Conservation (phyloP, 2,329 filamentous ascomycete genomes). For the Elsinoe batatas region DNA sequence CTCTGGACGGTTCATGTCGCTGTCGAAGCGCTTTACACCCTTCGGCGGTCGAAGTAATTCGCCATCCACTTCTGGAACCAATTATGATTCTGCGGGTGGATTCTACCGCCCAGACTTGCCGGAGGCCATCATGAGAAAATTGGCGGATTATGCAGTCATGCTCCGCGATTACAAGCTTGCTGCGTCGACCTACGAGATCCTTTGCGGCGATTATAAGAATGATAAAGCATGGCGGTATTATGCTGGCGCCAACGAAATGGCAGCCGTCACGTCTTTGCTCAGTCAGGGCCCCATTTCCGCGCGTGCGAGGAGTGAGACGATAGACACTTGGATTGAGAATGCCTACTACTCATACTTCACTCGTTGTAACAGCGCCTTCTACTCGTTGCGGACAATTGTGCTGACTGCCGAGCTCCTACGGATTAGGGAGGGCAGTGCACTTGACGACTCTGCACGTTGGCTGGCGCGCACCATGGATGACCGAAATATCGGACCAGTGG, state of each 20-base stretch:
- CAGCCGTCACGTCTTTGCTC: slow-evolving; percentile 71
- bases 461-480: slow-evolving; percentile 70
- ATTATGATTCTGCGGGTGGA: slow-evolving; percentile 67
- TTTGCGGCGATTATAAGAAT: slow-evolving; percentile 80
- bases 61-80: slow-evolving; percentile 46
- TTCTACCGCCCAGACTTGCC: slow-evolving; percentile 77
- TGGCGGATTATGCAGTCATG: slow-evolving; percentile 96
- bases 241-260: slow-evolving; percentile 92
- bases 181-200: slow-evolving; percentile 80
- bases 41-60: slow-evolving; percentile 60
- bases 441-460: slow-evolving; percentile 84
- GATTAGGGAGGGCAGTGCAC: slow-evolving; percentile 64
- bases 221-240: slow-evolving; percentile 97
- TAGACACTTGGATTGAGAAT: slow-evolving; percentile 81
- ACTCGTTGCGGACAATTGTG: slow-evolving; percentile 66
- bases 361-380: slow-evolving; percentile 68
- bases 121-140: slow-evolving; percentile 83
- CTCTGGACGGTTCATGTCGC: slow-evolving; percentile 83
- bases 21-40: slow-evolving; percentile 80
- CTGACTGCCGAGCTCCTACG: slow-evolving; percentile 74
- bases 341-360: slow-evolving; percentile 89
- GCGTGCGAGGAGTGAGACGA: slow-evolving; percentile 67
- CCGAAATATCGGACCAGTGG: slow-evolving; percentile 61
- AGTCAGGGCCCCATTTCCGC: slow-evolving; percentile 57
- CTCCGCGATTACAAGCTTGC: slow-evolving; percentile 91